Conservation (phyloP, 805 yeast species). For the Grigorovia humatica region DNA sequence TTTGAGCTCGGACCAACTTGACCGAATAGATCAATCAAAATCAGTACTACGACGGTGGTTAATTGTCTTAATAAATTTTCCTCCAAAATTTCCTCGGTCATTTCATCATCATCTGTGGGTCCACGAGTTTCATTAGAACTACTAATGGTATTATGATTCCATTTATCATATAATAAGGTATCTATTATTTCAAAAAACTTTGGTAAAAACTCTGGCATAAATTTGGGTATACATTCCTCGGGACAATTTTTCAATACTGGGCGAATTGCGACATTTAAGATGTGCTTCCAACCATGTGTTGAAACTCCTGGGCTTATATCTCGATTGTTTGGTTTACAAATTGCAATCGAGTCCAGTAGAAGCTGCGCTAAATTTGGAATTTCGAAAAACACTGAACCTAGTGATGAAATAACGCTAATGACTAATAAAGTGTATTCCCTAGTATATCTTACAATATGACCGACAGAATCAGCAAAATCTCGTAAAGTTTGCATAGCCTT, state of each 20-base stretch:
- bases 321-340: slow-evolving; percentile 44
- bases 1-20: slow-evolving; percentile 47
- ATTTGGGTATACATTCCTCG: slow-evolving; percentile 47
- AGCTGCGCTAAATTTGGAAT: slow-evolving; percentile 69
- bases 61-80: slow-evolving; percentile 88
- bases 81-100: slow-evolving; percentile 97
- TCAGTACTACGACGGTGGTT: slow-evolving; percentile 81
- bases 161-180: slow-evolving; percentile 56
- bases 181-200: slow-evolving; percentile 65
- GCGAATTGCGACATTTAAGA: slow-evolving; percentile 81
- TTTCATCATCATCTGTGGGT: slow-evolving; percentile 62
- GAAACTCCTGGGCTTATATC: slow-evolving; percentile 62
- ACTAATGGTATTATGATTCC: slow-evolving; percentile 42
- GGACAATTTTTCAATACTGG: slow-evolving; percentile 88
- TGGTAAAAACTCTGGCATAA: slow-evolving; percentile 72
- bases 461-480: slow-evolving; percentile 96
- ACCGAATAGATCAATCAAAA: slow-evolving; percentile 79
- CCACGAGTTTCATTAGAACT: slow-evolving; percentile 36
- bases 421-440: slow-evolving; percentile 92
- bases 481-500: slow-evolving; percentile 88
- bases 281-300: slow-evolving; percentile 93
- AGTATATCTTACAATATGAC: slow-evolving; percentile 89
- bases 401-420: slow-evolving; percentile 76
- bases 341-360: slow-evolving; percentile 78
- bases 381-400: slow-evolving; percentile 81